Evolutionary conservation across 2,329 filamentous ascomycete genomes (phyloP).

Genomic region (Stachybotrys elegans): DNA sequence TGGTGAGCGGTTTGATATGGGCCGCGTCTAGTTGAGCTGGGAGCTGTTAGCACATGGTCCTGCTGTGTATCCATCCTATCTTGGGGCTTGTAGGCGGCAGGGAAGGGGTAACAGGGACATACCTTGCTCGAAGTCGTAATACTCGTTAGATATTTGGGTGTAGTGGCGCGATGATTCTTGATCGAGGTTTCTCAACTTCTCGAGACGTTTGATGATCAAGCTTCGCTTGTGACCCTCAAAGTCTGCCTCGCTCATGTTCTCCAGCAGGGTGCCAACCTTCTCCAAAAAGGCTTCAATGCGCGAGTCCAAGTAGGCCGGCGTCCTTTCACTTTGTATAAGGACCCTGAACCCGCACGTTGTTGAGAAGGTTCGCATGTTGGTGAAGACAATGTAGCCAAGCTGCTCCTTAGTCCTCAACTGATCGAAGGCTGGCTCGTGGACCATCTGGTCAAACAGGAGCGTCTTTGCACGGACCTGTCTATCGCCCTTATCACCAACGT

Average conservation of each 20-base stretch:
- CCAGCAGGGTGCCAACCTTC: constrained; percentile 59
- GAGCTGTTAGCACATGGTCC: constrained; percentile 14
- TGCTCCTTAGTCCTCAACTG: constrained; percentile 95
- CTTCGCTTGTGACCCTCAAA: constrained; percentile 92
- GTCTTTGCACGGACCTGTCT: constrained; percentile 68
- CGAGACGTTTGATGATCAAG: constrained; percentile 77
- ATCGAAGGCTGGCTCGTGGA: constrained; percentile 90
- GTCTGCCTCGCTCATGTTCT: constrained; percentile 72
- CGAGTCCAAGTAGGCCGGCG: constrained; percentile 75
- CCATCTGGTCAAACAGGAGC: constrained; percentile 80
- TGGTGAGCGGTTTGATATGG: constrained; percentile 68
- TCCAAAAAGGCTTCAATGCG: constrained; percentile 82
- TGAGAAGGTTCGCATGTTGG: constrained; percentile 64
- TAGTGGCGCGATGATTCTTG: constrained; percentile 81
- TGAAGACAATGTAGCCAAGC: constrained; percentile 94
- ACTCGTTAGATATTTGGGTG: constrained; percentile 79
- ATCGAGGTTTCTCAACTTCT: constrained; percentile 87
- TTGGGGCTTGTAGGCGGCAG: not conserved
- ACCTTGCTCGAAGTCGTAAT: constrained; percentile 87
- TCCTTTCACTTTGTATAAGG: constrained; percentile 88
- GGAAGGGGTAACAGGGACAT: constrained; percentile 25
- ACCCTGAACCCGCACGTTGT: constrained; percentile 83
- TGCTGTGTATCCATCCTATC: not conserved
- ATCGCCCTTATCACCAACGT: constrained; percentile 64
- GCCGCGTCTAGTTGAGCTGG: constrained; percentile 71